These are phyloP conservation scores for Mucor sp. DNA, from an alignment of 371 early-diverging fungal genomes.

Conservation along the genomic window DNA sequence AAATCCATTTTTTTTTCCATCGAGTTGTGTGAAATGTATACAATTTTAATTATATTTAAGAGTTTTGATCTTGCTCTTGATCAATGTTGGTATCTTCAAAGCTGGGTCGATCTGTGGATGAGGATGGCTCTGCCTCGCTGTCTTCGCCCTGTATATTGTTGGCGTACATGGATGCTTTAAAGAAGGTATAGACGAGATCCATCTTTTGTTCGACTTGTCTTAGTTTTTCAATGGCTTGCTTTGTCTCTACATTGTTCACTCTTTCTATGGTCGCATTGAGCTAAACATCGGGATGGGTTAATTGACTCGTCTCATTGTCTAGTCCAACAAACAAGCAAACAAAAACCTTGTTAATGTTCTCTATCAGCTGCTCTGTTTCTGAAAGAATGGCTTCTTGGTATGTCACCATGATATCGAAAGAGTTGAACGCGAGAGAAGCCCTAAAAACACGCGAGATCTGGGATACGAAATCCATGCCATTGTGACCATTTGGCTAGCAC, in stretches of 20 bases:
- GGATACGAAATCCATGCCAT: background rate
- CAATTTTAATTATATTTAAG: too few species aligned
- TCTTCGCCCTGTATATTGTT: slow-evolving; percentile 10
- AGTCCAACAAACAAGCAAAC: too few species aligned
- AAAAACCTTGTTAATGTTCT: slow-evolving; percentile 34
- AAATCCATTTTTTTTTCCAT: background rate
- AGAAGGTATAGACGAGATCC: slow-evolving; percentile 49
- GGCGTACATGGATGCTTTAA: slow-evolving; percentile 49
- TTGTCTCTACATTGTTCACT: slow-evolving; percentile 43
- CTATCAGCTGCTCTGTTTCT: slow-evolving; percentile 37
- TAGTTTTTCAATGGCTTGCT: slow-evolving; percentile 42
- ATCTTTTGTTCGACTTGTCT: slow-evolving; percentile 50
- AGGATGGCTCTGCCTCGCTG: background rate
- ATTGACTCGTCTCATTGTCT: background rate
- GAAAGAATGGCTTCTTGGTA: slow-evolving; percentile 44
- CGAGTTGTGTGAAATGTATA: too few species aligned
- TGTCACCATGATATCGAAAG: slow-evolving; percentile 26
- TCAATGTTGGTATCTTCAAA: background rate
- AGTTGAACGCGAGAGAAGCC: background rate
- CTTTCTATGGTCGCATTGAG: slow-evolving; percentile 37
- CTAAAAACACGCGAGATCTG: background rate
- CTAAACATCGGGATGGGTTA: slow-evolving; percentile 19
- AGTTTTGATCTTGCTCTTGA: too few species aligned
- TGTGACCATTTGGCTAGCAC: too few species aligned
- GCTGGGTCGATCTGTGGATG: slow-evolving; percentile 31